phyloP scores from a whole-genome alignment of 2,329 filamentous ascomycete genomes.

The Mycocentrospora acerina region DNA sequence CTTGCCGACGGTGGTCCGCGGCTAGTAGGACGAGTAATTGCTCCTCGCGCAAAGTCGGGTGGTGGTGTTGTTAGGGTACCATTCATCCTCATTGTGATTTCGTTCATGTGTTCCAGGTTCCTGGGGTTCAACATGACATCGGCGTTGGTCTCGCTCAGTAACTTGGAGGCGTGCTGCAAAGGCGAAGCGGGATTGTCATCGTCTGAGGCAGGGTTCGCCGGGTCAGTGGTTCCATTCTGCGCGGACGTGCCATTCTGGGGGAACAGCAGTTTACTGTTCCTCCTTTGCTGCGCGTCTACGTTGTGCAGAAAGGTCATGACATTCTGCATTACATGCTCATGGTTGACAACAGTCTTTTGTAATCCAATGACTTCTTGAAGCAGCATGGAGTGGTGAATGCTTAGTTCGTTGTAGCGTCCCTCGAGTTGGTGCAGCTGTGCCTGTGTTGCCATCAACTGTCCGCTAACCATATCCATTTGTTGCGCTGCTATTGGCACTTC shows the following conservation, averaged over 20 bases:
- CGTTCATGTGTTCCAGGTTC: constrained; percentile 66
- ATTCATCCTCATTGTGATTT: constrained; percentile 57
- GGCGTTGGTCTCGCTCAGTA: constrained; percentile 65
- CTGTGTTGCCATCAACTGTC: constrained; percentile 84
- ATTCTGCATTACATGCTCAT: constrained; percentile 70
- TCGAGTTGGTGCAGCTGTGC: constrained; percentile 88
- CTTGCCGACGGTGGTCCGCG: constrained; percentile 49
- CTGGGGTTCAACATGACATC: constrained; percentile 64
- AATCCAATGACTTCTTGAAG: constrained; percentile 65
- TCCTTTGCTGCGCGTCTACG: constrained; percentile 64
- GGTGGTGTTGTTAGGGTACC: constrained; percentile 59
- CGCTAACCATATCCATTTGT: constrained; percentile 85
- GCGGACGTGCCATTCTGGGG: constrained; percentile 38
- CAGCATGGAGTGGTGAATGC: constrained; percentile 64
- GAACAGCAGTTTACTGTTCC: constrained; percentile 57
- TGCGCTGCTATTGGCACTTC: constrained; percentile 79
- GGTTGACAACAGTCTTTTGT: constrained; percentile 71
- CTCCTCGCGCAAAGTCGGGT: constrained; percentile 54
- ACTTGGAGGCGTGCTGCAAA: constrained; percentile 66
- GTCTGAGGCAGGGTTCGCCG: constrained; percentile 49
- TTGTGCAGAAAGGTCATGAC: constrained; percentile 69
- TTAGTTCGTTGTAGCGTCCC: constrained; percentile 79
- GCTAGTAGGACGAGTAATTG: constrained; percentile 45
- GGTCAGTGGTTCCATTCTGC: constrained; percentile 45
- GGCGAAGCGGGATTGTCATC: constrained; percentile 68